These are phyloP conservation scores for Barbarea vulgaris DNA, from an alignment of 345 rosid genomes.

Conservation along the genomic window DNA sequence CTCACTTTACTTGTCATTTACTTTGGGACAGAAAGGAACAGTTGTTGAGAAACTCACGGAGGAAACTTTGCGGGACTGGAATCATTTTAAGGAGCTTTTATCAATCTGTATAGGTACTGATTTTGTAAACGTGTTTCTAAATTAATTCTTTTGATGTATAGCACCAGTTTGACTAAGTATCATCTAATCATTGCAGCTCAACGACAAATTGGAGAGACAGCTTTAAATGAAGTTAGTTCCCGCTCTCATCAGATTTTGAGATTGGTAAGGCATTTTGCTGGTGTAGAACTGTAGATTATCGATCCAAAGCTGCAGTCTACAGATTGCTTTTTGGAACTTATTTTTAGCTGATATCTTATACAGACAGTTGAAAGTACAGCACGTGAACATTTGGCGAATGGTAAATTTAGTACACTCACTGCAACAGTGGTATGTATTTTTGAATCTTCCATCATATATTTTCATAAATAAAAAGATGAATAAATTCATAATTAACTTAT, in stretches of 20 bases:
- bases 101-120: slow-evolving; percentile 72
- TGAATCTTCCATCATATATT: not conserved
- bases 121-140: not conserved
- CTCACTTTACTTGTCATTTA: slow-evolving; percentile 27
- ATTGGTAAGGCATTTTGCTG: slow-evolving; percentile 58
- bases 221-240: slow-evolving; percentile 89
- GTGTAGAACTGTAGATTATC: not conserved
- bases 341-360: slow-evolving; percentile 30
- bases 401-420: slow-evolving; percentile 70
- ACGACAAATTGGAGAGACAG: slow-evolving; percentile 93
- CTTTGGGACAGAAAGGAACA: slow-evolving; percentile 73
- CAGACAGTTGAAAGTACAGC: slow-evolving; percentile 89
- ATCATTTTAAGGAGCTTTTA: slow-evolving; percentile 78
- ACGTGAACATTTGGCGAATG: slow-evolving; percentile 61
- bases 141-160: slow-evolving; percentile 22
- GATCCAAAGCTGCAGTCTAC: slow-evolving; percentile 10
- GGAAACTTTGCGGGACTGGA: slow-evolving; percentile 72
- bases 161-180: slow-evolving; percentile 3
- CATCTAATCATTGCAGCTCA: slow-evolving; percentile 65
- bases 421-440: slow-evolving; percentile 72
- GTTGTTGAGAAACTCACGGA: slow-evolving; percentile 84
- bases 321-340: not conserved
- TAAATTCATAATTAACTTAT: slow-evolving; percentile 2
- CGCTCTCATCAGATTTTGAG: slow-evolving; percentile 97
- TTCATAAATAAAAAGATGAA: slow-evolving; percentile 16